These are phyloP conservation scores for Candida glaebosa DNA, from an alignment of 805 yeast species.

Conservation along the genomic window DNA sequence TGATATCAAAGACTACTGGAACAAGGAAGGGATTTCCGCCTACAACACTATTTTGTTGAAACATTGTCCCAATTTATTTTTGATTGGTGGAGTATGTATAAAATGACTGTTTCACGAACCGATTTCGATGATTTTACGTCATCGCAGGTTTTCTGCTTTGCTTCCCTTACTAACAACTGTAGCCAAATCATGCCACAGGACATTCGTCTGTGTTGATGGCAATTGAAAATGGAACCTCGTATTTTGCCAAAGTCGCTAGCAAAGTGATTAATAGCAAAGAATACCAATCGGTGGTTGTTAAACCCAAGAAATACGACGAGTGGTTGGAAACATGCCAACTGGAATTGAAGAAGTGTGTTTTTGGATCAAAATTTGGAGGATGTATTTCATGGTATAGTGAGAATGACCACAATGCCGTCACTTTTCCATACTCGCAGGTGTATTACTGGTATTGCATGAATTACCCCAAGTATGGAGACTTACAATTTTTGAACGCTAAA, in stretches of 20 bases:
- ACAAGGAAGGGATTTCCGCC: conserved; percentile 28
- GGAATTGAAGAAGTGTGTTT: conserved; percentile 25
- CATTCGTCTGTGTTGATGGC: conserved; percentile 40
- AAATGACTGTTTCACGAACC: neutral
- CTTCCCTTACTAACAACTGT: conserved; percentile 1
- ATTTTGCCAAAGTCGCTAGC: conserved; percentile 19
- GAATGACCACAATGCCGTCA: conserved; percentile 26
- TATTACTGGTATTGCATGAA: conserved; percentile 24
- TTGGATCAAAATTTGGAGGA: conserved; percentile 38
- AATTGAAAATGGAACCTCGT: conserved; percentile 30
- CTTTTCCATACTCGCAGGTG: conserved; percentile 37
- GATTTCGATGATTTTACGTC: too few relatives aligned
- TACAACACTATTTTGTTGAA: conserved; percentile 31
- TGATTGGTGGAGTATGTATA: conserved; percentile 26
- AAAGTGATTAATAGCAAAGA: conserved; percentile 25
- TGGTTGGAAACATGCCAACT: conserved; percentile 30
- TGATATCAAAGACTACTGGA: conserved; percentile 24
- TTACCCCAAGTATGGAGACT: conserved; percentile 24
- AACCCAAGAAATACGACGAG: conserved; percentile 28
- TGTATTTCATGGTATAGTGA: conserved; percentile 38
- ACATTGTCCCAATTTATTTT: conserved; percentile 32
- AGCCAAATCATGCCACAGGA: conserved; percentile 40
- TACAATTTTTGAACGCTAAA: conserved; percentile 5
- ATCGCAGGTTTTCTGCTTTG: too few relatives aligned
- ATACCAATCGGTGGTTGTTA: conserved; percentile 27